Percentiles rank a stretch among this genome's conserved stretches.
phyloP scores from a whole-genome alignment of 768 basidiomycete species.

The Sporobolomyces phaffii region DNA sequence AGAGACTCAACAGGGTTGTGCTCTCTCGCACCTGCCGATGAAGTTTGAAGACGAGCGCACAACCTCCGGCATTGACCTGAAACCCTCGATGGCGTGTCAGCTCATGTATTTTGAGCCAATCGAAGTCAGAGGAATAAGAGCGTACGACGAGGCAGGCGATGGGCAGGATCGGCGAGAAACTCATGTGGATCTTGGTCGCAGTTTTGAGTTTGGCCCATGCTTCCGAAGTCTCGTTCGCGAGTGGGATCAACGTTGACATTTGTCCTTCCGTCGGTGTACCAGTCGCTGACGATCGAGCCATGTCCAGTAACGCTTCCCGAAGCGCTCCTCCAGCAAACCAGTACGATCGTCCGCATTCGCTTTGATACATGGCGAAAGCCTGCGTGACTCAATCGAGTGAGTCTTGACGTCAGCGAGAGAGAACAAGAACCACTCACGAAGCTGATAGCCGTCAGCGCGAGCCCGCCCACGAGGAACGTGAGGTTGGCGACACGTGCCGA shows the following conservation, averaged over 20 bases:
- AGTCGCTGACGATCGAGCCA: not conserved
- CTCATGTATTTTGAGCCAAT: no score
- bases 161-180: not conserved
- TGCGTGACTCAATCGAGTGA: not conserved
- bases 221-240: not conserved
- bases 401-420: no score
- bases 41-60: not conserved
- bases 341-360: not conserved
- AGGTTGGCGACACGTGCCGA: not conserved
- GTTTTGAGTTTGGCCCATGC: not conserved
- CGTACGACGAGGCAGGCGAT: slow-evolving; percentile 3
- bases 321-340: slow-evolving; percentile 7
- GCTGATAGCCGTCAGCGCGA: not conserved
- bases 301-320: not conserved
- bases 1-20: not conserved
- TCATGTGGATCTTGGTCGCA: slow-evolving; percentile 5
- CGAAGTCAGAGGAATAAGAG: not conserved
- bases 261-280: not conserved
- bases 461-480: not conserved
- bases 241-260: not conserved
- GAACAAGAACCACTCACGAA: not conserved
- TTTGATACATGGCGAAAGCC: not conserved
- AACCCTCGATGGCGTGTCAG: no score
- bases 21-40: slow-evolving; percentile 1
- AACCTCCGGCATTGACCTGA: not conserved